Conservation (phyloP, 73 alveolate genomes). For the Tetrahymena borealis region DNA sequence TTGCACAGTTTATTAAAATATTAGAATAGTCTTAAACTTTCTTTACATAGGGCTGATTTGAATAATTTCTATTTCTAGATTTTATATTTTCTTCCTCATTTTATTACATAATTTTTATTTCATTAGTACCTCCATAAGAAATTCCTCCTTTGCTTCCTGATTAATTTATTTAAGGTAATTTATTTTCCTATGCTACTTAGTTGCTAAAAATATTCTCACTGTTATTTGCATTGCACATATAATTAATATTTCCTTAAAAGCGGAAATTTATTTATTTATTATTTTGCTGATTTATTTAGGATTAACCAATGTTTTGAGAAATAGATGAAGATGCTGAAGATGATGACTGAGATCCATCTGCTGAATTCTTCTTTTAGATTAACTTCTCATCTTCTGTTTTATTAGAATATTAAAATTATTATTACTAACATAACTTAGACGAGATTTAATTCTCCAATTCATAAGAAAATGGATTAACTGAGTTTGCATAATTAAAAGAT, state of each 20-base stretch:
- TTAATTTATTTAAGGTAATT: not conserved
- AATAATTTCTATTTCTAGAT: not conserved
- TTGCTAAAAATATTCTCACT: not conserved
- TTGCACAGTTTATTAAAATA: not conserved
- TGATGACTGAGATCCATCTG: not conserved
- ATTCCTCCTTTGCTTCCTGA: no score
- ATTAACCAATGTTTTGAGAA: not conserved
- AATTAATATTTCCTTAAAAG: not conserved
- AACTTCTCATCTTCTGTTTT: not conserved
- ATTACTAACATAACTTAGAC: not conserved
- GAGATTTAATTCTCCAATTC: not conserved
- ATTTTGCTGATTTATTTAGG: not conserved
- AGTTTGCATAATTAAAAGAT: not conserved
- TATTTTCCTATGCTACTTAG: not conserved
- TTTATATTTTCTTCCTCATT: not conserved
- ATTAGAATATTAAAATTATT: not conserved
- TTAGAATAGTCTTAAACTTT: not conserved
- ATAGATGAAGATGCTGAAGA: not conserved
- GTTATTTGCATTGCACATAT: not conserved
- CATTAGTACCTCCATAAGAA: not conserved
- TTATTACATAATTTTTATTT: not conserved
- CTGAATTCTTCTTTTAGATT: not conserved
- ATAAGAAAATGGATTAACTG: not conserved
- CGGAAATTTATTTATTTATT: not conserved
- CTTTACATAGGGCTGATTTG: not conserved